These are phyloP conservation scores for Candida glucosophila DNA, from an alignment of 1,139 yeast genomes.

Conservation along the genomic window DNA sequence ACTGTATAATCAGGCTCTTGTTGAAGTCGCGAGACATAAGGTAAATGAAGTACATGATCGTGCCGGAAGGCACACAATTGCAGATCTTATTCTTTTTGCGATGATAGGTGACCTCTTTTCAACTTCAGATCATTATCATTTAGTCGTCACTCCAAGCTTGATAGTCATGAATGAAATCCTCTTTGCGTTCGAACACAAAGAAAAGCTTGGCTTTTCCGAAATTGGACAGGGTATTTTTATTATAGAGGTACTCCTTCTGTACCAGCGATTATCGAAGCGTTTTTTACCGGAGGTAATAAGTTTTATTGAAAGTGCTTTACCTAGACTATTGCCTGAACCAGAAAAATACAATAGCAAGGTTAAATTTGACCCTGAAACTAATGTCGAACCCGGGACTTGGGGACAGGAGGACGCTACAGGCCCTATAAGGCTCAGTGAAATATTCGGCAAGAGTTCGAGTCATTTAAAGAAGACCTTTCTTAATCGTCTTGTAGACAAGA, in stretches of 20 bases:
- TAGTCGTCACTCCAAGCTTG: constrained; percentile 77
- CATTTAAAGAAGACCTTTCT: constrained; percentile 24
- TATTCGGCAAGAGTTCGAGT: constrained; percentile 9
- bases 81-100: constrained; percentile 61
- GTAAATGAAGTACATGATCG: constrained; percentile 41
- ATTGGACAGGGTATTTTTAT: constrained; percentile 45
- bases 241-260: constrained; percentile 56
- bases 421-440: constrained; percentile 7
- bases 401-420: constrained; percentile 11
- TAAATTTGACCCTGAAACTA: constrained; percentile 3
- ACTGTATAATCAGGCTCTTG: constrained; percentile 55
- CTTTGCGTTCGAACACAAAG: constrained; percentile 19
- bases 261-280: constrained; percentile 75
- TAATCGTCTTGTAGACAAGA: constrained; percentile 14
- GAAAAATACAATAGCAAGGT: constrained; percentile 8
- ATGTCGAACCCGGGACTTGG: constrained; percentile 11
- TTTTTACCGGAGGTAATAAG: constrained; percentile 69
- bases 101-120: constrained; percentile 75
- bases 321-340: constrained; percentile 39
- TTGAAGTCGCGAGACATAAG: constrained; percentile 32
- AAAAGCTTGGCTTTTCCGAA: constrained; percentile 38
- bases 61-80: constrained; percentile 28
- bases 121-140: constrained; percentile 92
- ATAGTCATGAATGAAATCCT: constrained; percentile 67
- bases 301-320: constrained; percentile 48